Conservation (phyloP, 768 basidiomycete genomes). For the Pleurotus giganteus region DNA sequence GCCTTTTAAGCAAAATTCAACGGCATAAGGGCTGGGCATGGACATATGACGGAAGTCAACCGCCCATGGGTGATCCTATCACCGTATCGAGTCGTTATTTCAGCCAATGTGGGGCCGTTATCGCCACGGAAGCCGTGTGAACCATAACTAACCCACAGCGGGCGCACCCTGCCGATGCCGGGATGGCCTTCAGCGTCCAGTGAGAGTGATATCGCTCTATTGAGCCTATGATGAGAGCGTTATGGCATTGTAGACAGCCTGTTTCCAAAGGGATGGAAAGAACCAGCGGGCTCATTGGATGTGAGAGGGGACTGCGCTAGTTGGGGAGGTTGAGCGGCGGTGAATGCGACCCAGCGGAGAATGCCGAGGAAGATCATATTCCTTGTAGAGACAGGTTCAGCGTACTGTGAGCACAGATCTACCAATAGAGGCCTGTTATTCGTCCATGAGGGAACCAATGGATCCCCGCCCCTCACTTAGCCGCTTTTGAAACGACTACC, state of each 20-base stretch:
- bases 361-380: too few relatives aligned
- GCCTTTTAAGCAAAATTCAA: not conserved
- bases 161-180: not conserved
- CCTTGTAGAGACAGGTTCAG: too few relatives aligned
- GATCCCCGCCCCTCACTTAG: not conserved
- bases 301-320: too few relatives aligned
- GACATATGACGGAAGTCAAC: too few relatives aligned
- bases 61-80: not conserved
- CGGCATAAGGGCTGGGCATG: not conserved
- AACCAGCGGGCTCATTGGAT: not conserved
- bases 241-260: not conserved
- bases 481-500: conserved; percentile 1
- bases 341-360: too few relatives aligned
- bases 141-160: not conserved
- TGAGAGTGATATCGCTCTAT: not conserved
- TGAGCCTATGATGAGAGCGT: not conserved
- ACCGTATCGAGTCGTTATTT: not conserved
- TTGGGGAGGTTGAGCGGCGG: too few relatives aligned
- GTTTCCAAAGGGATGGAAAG: not conserved
- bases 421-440: too few relatives aligned
- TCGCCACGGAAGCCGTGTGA: not conserved
- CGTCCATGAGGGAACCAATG: too few relatives aligned
- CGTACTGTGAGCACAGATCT: too few relatives aligned
- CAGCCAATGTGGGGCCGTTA: not conserved
- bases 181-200: not conserved